These are phyloP conservation scores for Ophiocordyceps unilateralis DNA, from an alignment of 2,329 filamentous ascomycete genomes.

Conservation along the genomic window DNA sequence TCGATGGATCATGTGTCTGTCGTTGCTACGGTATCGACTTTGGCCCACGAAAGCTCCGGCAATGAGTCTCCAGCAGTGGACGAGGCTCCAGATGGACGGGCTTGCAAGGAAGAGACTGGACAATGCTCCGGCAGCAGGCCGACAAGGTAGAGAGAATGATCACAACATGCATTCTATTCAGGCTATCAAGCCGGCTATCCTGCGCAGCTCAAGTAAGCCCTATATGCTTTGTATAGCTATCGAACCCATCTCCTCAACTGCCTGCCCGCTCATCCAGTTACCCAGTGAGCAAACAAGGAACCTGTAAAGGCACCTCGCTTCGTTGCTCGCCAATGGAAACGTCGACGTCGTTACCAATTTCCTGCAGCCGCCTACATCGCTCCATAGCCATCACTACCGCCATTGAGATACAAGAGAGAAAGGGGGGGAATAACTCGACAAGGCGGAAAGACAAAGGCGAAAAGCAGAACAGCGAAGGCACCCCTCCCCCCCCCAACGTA, in stretches of 20 bases:
- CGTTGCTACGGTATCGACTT: too few species aligned
- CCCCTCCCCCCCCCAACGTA: background rate
- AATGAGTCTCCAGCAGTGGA: too few species aligned
- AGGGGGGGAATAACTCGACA: background rate
- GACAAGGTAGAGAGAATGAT: too few species aligned
- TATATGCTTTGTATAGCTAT: background rate
- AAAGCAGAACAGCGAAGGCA: background rate
- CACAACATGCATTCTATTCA: background rate
- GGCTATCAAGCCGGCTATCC: background rate
- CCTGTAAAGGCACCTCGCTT: background rate
- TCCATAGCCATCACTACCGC: background rate
- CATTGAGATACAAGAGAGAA: background rate
- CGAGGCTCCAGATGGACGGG: too few species aligned
- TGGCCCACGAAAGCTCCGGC: too few species aligned
- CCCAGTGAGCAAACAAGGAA: background rate
- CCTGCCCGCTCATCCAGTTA: background rate
- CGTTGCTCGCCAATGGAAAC: background rate
- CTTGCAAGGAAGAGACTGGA: too few species aligned
- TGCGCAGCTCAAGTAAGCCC: background rate
- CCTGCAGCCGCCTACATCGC: background rate
- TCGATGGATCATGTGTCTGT: too few species aligned
- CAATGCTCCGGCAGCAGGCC: too few species aligned
- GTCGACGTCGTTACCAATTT: background rate
- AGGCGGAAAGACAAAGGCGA: background rate
- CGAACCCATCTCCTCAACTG: background rate